Evolutionary conservation across 768 basidiomycete genomes (phyloP), one percentile per base, ranked within the genome.

Genomic region (Rhodotorula diobovata): DNA sequence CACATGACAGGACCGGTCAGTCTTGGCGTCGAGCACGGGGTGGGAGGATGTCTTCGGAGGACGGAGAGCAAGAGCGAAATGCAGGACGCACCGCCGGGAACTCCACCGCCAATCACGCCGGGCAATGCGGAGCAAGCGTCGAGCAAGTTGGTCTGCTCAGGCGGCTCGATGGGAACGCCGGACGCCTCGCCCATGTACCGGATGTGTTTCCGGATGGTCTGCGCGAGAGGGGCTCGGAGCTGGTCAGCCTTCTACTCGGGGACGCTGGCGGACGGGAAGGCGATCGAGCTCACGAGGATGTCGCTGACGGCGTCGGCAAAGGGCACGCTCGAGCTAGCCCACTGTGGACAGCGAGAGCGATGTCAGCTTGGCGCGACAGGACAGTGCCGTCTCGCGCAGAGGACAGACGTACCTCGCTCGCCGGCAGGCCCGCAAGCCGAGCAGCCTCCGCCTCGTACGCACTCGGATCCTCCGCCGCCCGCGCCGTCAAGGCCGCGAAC

Each of bases 51-150:
- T 23, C 14, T 7, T 15, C 21, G 46, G 14, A 20, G 7, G 11
- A 48, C 46, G 21, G 9, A 2, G 28, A 51, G 25, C 4, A 9
- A 51, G 41, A 43, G 41, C 5, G 61, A 35, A 32, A 34, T n/a
- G 51, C 34, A 5, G 23, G 9, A 80, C 89, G 76, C 77, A 93
- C 94, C 94, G 53, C 96, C 96, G 12, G 96, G 96, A 10, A 98
- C 96, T 30, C 95, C 95, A 35, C 93, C 94, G 32, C 91, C 93
- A 50, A 98, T 84, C 28, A 97, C 88, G 39, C 96, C 96, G 7
- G 89, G 86, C 74, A 89, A 85, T 23, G 84, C 81, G 25, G 89
- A 82, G 71, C 92, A 95, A 9, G 83, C 83, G 78, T 98, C 86
- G 59, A 99, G 84, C 32, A 99, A 85, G 53, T 82, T 80, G 0